phyloP scores from a whole-genome alignment of 805 yeast genomes.

The Hanseniaspora thailandica region DNA sequence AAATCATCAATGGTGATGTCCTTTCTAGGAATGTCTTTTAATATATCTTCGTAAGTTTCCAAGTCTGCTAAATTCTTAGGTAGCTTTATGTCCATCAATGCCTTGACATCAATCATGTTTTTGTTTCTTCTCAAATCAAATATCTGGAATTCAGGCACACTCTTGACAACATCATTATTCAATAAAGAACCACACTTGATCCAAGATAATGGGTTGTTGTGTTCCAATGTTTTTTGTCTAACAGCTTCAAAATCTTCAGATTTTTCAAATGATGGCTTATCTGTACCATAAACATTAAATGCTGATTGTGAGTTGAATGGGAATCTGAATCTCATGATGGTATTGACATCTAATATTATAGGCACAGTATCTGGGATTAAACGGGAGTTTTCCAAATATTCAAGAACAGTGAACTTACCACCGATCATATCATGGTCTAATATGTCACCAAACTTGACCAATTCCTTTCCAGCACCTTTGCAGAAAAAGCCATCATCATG shows the following conservation, averaged over 20 bases:
- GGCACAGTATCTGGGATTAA: conserved; percentile 93
- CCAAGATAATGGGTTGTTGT: conserved; percentile 11
- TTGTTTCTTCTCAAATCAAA: conserved; percentile 14
- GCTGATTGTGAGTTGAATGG: conserved; percentile 34
- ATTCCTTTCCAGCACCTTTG: neutral
- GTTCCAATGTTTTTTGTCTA: neutral
- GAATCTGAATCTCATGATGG: conserved; percentile 60
- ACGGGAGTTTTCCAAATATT: conserved; percentile 72
- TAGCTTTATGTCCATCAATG: conserved; percentile 1
- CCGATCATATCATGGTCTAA: conserved; percentile 1
- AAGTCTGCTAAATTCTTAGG: conserved; percentile 3
- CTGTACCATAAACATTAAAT: neutral
- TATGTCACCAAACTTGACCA: conserved; percentile 1
- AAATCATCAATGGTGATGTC: neutral
- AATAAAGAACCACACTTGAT: neutral
- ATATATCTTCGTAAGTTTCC: neutral
- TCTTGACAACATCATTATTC: conserved; percentile 10
- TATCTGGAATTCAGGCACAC: conserved; percentile 10
- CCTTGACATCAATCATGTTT: neutral
- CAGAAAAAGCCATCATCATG: conserved; percentile 5
- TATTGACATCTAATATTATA: conserved; percentile 62
- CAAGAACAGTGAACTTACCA: conserved; percentile 26
- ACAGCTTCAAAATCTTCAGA: neutral
- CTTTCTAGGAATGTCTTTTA: conserved; percentile 25
- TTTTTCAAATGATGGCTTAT: neutral